Evolutionary conservation across 1,139 yeast species (phyloP), one percentile per base, ranked within the genome.

Genomic region (Spathaspora sp.): DNA sequence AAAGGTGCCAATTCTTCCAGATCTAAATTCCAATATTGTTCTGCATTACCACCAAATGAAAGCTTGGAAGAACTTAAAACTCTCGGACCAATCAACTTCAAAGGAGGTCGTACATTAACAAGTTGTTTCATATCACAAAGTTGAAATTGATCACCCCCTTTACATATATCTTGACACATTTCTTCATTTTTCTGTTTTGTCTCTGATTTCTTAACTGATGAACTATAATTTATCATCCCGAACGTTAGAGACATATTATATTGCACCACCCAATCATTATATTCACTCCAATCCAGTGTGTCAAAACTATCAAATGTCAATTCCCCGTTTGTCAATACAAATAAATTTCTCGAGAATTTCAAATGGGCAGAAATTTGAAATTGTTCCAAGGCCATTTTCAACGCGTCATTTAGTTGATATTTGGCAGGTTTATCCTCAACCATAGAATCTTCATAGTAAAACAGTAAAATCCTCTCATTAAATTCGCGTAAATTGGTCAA

Each of bases 291-390:
- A 42, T 42, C 44, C 23, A 9, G 29, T 2, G 29, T 25, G 7
- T 2, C 18, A 18, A 34, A 34, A 24, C 23, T 24, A 17, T 41
- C 33, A 1, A 46, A 16, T 5, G 40, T 9, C 2, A 41, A 23
- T 2, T 49, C 40, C 20, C 51, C 77, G 49, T 74, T 72, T 9
- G 86, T 73, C 16, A 81, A 59, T 5, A 83, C 64, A 29, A 77
- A 68, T 26, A 83, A 59, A 52, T 66, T 70, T n/a, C 78, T 52
- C 1, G 57, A 52, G 51, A 61, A 72, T 46, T 66, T 64, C 37
- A 68, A 63, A 23, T 47, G 48, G 8, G 48, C 45, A 25, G 45
- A 46, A 2, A 20, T 17, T 39, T 59, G 56, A 56, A 71, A 64
- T 20, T 64, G 50, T 16, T 65, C 68, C 3, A 69, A 53, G 0